Evolutionary conservation across 2,329 filamentous ascomycete species (phyloP).

Genomic region (Ustilaginoidea virens): DNA sequence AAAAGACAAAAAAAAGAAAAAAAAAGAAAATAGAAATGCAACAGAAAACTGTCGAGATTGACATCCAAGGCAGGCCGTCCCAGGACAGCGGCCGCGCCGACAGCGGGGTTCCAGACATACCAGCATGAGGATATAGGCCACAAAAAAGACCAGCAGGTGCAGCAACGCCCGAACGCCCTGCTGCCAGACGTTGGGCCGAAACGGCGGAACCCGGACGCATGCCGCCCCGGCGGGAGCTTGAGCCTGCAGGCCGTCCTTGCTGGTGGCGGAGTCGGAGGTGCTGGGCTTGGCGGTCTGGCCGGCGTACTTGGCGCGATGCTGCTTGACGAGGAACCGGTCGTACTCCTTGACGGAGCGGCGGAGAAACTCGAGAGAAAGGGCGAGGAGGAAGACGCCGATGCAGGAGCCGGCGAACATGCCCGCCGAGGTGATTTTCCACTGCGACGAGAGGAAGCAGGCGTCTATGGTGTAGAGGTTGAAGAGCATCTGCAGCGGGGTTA

Average conservation of each 20-base stretch:
- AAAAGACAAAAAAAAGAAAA: too few relatives aligned
- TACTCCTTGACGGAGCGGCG: slow-evolving; percentile 58
- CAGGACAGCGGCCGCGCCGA: too few relatives aligned
- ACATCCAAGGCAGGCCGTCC: too few relatives aligned
- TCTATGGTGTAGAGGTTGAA: slow-evolving; percentile 68
- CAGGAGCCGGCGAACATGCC: slow-evolving; percentile 69
- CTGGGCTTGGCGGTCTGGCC: slow-evolving; percentile 1
- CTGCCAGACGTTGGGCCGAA: slow-evolving; percentile 46
- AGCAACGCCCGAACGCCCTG: slow-evolving; percentile 51
- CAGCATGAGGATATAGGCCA: slow-evolving; percentile 71
- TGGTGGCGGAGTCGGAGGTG: slow-evolving; percentile 8
- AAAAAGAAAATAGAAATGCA: too few relatives aligned
- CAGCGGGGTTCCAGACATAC: too few relatives aligned
- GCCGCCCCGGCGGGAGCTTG: slow-evolving; percentile 3
- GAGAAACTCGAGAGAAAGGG: slow-evolving; percentile 55
- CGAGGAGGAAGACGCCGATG: slow-evolving; percentile 62
- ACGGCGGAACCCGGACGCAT: slow-evolving; percentile 14
- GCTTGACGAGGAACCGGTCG: slow-evolving; percentile 47
- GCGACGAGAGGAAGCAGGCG: slow-evolving; percentile 50
- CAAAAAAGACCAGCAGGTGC: slow-evolving; percentile 55
- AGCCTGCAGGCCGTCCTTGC: slow-evolving; percentile 8
- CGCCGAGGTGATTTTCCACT: slow-evolving; percentile 54
- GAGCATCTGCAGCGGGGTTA: slow-evolving; percentile 41
- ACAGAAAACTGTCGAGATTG: too few relatives aligned
- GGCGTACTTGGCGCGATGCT: slow-evolving; percentile 24